Conservation (phyloP, 208 protist species). For the Wallacemonas collosoma region DNA sequence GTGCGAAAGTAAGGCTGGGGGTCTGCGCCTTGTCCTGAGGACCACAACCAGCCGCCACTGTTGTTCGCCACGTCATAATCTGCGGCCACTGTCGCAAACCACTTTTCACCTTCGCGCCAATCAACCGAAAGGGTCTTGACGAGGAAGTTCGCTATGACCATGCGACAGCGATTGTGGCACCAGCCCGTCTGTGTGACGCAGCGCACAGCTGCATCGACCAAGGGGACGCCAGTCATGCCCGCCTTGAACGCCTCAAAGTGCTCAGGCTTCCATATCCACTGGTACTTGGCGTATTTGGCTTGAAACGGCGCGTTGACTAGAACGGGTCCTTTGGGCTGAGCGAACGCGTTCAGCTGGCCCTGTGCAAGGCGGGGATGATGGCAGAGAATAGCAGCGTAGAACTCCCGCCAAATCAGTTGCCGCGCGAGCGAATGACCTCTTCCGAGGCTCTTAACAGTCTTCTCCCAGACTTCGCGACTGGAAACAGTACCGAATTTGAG, state of each 20-base stretch:
- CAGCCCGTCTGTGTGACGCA: constrained; percentile 85
- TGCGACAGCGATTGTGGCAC: constrained; percentile 76
- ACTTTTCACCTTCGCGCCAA: constrained; percentile 90
- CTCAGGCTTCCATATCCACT: constrained; percentile 56
- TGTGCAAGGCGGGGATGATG: constrained; percentile 55
- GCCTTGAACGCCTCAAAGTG: constrained; percentile 68
- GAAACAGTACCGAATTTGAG: constrained; percentile 83
- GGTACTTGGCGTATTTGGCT: constrained; percentile 51
- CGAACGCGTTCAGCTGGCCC: constrained; percentile 55
- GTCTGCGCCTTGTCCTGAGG: constrained; percentile 72
- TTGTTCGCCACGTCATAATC: constrained; percentile 91
- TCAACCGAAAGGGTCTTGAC: constrained; percentile 89
- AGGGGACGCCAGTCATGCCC: constrained; percentile 88
- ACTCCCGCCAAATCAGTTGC: constrained; percentile 79
- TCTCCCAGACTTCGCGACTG: constrained; percentile 60
- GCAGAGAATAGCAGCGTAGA: constrained; percentile 66
- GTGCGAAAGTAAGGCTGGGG: constrained; percentile 82
- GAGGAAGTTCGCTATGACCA: constrained; percentile 87
- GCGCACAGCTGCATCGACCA: constrained; percentile 93
- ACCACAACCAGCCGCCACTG: constrained; percentile 87
- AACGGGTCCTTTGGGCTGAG: background rate
- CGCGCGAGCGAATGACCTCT: constrained; percentile 45
- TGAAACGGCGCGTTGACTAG: constrained; percentile 67
- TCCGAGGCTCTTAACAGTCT: constrained; percentile 35
- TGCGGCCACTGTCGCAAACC: constrained; percentile 82